Conservation (phyloP, 1,284 basidiomycete genomes). For the Neonothopanus nambi region DNA sequence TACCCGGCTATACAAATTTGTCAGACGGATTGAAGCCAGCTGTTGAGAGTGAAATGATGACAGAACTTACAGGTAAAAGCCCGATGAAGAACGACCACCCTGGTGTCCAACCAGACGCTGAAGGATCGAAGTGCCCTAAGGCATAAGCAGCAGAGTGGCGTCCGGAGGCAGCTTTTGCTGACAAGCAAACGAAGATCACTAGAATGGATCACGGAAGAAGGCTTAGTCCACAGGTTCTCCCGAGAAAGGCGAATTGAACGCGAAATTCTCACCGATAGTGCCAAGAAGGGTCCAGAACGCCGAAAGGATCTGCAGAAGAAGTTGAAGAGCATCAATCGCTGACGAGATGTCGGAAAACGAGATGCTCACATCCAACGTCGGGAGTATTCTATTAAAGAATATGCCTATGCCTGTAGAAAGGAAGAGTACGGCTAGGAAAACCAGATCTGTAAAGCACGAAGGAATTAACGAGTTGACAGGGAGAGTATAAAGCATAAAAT, state of each 20-base stretch:
- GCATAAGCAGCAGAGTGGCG: conserved; percentile 48
- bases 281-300: conserved; percentile 56
- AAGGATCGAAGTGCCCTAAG: conserved; percentile 47
- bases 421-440: conserved; percentile 48
- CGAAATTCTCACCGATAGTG: conserved; percentile 39
- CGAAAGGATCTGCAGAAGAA: conserved; percentile 39
- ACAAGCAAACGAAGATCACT: conserved; percentile 48
- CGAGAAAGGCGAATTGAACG: neutral
- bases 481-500: neutral
- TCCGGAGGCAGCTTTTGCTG: conserved; percentile 48
- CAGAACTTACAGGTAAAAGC: conserved; percentile 44
- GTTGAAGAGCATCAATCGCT: neutral
- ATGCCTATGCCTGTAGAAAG: conserved; percentile 45
- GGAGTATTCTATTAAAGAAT: conserved; percentile 47
- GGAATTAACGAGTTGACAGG: neutral
- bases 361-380: conserved; percentile 47
- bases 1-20: too few species aligned
- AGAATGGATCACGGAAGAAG: neutral
- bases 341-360: neutral
- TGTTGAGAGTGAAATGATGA: neutral
- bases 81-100: conserved; percentile 63
- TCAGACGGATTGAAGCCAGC: conserved; percentile 36
- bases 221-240: neutral
- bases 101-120: conserved; percentile 53
- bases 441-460: conserved; percentile 38